These are phyloP conservation scores for Leishmania arabica DNA, from an alignment of 208 protist genomes.

Conservation along the genomic window DNA sequence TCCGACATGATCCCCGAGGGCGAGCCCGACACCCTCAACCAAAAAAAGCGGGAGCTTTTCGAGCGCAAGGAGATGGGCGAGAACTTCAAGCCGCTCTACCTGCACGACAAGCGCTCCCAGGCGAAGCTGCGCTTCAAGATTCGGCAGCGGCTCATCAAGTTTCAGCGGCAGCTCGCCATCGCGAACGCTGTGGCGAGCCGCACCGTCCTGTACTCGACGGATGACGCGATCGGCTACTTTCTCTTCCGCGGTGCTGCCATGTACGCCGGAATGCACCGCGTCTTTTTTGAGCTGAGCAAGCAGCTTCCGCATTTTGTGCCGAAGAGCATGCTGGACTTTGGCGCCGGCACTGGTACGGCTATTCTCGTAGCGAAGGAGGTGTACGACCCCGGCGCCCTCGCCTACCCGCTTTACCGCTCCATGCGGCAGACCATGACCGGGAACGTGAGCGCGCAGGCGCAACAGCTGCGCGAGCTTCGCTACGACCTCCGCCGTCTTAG, in stretches of 20 bases:
- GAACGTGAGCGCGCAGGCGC: slow-evolving; percentile 57
- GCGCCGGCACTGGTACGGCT: slow-evolving; percentile 81
- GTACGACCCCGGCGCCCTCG: slow-evolving; percentile 83
- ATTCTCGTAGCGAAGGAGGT: slow-evolving; percentile 89
- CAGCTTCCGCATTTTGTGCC: slow-evolving; percentile 88
- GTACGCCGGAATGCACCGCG: slow-evolving; percentile 89
- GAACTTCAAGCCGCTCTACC: slow-evolving; percentile 65
- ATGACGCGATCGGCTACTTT: slow-evolving; percentile 90
- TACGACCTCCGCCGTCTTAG: slow-evolving; percentile 77
- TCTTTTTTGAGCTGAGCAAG: slow-evolving; percentile 89
- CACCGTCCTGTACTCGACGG: slow-evolving; percentile 78
- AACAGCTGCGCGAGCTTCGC: slow-evolving; percentile 66
- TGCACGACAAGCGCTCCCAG: slow-evolving; percentile 80
- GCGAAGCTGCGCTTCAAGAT: slow-evolving; percentile 88
- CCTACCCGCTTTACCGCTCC: slow-evolving; percentile 86
- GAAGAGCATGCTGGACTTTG: slow-evolving; percentile 89
- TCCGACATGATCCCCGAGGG: slow-evolving; percentile 83
- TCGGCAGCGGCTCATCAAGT: slow-evolving; percentile 82
- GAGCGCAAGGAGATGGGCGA: slow-evolving; percentile 78
- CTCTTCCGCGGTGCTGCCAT: slow-evolving; percentile 87
- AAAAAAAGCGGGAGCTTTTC: slow-evolving; percentile 89
- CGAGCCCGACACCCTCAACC: slow-evolving; percentile 87
- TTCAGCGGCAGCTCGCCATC: slow-evolving; percentile 83
- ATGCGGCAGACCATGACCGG: slow-evolving; percentile 81
- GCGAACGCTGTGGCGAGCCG: slow-evolving; percentile 80